A percentile compares a stretch with the other conserved stretches of the same genome.
Evolutionary conservation across 345 rosid genomes (phyloP).

Genomic region (Hirschfeldia incana): DNA sequence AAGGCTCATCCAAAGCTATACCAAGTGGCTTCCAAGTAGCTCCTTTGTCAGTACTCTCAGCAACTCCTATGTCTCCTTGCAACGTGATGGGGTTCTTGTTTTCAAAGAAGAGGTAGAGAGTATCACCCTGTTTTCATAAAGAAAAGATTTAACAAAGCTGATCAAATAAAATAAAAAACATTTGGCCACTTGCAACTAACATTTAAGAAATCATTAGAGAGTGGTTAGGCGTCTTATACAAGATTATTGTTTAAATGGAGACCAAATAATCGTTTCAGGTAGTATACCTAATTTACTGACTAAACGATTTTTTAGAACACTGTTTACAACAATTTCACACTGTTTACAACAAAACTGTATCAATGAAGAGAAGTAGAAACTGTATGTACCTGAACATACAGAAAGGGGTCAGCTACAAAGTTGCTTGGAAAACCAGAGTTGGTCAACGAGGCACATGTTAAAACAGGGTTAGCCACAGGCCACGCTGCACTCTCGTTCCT

Average conservation of each 20-base stretch:
- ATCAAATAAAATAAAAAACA: not conserved
- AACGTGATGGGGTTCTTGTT: constrained; percentile 73
- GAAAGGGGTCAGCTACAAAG: constrained; percentile 94
- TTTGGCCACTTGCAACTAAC: not conserved
- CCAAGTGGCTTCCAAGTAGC: constrained; percentile 95
- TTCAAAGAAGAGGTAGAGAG: constrained; percentile 73
- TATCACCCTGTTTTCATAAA: constrained; percentile 54
- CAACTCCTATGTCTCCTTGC: constrained; percentile 97
- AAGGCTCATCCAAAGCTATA: constrained; percentile 83
- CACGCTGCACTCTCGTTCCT: constrained; percentile 75
- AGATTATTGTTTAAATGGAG: too few relatives aligned
- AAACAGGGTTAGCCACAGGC: constrained; percentile 96
- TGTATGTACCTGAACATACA: constrained; percentile 67
- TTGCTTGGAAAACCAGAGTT: constrained; percentile 81
- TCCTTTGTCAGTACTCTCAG: constrained; percentile 78
- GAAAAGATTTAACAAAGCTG: not conserved
- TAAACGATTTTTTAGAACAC: too few relatives aligned
- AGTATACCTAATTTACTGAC: too few relatives aligned
- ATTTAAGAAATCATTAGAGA: not conserved
- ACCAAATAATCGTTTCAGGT: too few relatives aligned
- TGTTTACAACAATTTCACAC: too few relatives aligned
- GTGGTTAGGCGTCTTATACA: too few relatives aligned
- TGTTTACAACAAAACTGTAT: too few relatives aligned
- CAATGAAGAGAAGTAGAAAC: too few relatives aligned
- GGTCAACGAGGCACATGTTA: constrained; percentile 83